Evolutionary conservation across 345 rosid genomes (phyloP).

Genomic region (Draba incana): DNA sequence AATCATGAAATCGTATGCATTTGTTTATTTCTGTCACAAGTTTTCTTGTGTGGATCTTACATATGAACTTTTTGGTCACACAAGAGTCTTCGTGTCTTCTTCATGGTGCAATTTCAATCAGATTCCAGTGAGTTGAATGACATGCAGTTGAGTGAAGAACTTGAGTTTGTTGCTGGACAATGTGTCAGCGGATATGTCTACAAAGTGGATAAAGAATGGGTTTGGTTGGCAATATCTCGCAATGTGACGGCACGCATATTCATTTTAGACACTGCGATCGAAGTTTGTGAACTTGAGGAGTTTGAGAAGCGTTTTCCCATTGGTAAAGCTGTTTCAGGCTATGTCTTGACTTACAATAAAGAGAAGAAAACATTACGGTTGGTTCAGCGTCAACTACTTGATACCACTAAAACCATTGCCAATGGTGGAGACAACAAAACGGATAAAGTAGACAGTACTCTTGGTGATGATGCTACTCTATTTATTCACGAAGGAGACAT

Average conservation of each 20-base stretch:
- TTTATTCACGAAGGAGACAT: slow-evolving; percentile 78
- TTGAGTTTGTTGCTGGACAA: slow-evolving; percentile 62
- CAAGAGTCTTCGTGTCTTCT: slow-evolving; percentile 18
- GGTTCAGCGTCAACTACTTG: slow-evolving; percentile 58
- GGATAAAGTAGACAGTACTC: slow-evolving; percentile 39
- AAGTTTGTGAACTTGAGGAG: slow-evolving; percentile 71
- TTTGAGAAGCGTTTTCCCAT: slow-evolving; percentile 62
- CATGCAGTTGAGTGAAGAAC: slow-evolving; percentile 43
- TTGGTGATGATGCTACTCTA: slow-evolving; percentile 45
- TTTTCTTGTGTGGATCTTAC: slow-evolving; percentile 20
- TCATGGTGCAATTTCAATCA: slow-evolving; percentile 38
- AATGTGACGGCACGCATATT: slow-evolving; percentile 67
- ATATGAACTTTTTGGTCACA: slow-evolving; percentile 1
- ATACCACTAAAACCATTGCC: slow-evolving; percentile 29
- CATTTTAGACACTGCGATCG: slow-evolving; percentile 76
- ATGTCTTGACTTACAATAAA: slow-evolving; percentile 62
- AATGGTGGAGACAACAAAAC: slow-evolving; percentile 32
- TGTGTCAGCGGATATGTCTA: slow-evolving; percentile 71
- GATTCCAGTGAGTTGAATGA: slow-evolving; percentile 50
- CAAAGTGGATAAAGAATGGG: slow-evolving; percentile 90
- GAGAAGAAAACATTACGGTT: slow-evolving; percentile 71
- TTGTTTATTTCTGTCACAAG: slow-evolving; percentile 21
- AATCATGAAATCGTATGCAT: slow-evolving; percentile 19
- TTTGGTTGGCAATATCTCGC: slow-evolving; percentile 77
- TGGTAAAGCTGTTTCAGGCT: slow-evolving; percentile 70